Conservation (phyloP, 2,329 filamentous ascomycete genomes). For the Pleomassaria siparia region DNA sequence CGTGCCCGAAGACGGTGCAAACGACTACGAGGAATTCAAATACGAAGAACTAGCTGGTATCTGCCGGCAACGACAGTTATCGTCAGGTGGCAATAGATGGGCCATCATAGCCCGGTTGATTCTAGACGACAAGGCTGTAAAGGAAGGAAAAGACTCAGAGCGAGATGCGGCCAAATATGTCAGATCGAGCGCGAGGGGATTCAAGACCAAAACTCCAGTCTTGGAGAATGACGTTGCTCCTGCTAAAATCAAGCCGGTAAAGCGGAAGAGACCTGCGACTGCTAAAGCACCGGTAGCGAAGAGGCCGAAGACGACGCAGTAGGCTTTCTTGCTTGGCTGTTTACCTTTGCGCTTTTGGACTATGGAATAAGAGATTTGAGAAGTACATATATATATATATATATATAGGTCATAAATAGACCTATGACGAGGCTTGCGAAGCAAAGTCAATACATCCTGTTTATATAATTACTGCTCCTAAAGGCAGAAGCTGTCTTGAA, state of each 20-base stretch:
- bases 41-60: conserved; percentile 20
- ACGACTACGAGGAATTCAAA: conserved; percentile 11
- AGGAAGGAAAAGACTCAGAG: conserved; percentile 5
- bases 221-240: not conserved
- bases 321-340: too few relatives aligned
- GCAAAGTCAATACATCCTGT: too few relatives aligned
- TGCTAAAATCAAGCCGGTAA: not conserved
- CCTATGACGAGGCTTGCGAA: too few relatives aligned
- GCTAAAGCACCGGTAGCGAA: not conserved
- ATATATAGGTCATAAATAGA: too few relatives aligned
- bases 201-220: not conserved
- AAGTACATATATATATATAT: too few relatives aligned
- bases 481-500: too few relatives aligned
- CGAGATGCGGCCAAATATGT: conserved; percentile 5
- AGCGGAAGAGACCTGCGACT: not conserved
- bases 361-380: too few relatives aligned
- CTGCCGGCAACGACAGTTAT: conserved; percentile 17
- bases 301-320: not conserved
- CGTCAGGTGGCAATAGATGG: conserved; percentile 11
- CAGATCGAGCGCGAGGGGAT: not conserved
- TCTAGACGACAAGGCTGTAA: conserved; percentile 20
- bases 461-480: too few relatives aligned
- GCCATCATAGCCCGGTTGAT: conserved; percentile 19
- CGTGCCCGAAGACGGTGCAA: not conserved
- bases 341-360: too few relatives aligned